These are phyloP conservation scores for Candida xyloterini DNA, from an alignment of 805 yeast genomes.

Conservation along the genomic window DNA sequence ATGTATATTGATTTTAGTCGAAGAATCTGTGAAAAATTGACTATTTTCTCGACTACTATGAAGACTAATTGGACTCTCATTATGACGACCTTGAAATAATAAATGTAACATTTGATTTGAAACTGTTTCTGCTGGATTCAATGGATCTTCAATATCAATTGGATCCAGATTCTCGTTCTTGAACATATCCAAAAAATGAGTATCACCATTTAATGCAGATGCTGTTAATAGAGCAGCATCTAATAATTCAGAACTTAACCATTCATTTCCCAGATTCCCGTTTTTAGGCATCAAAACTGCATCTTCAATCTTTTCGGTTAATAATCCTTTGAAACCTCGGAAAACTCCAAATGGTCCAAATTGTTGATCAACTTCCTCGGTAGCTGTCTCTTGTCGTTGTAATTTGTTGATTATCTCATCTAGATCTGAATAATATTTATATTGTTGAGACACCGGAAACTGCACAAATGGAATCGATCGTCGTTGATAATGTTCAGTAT, in stretches of 20 bases:
- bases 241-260: slow-evolving; percentile 68
- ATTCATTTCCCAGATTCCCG: slow-evolving; percentile 47
- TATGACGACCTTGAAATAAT: slow-evolving; percentile 47
- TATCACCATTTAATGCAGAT: slow-evolving; percentile 62
- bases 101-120: slow-evolving; percentile 49
- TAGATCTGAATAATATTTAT: slow-evolving; percentile 77
- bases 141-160: slow-evolving; percentile 5
- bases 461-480: slow-evolving; percentile 70
- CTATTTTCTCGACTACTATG: slow-evolving; percentile 12
- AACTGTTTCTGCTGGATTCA: slow-evolving; percentile 22
- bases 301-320: slow-evolving; percentile 15
- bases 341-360: slow-evolving; percentile 87
- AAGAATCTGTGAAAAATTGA: slow-evolving; percentile 5
- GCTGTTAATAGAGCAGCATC: slow-evolving; percentile 75
- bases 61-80: slow-evolving; percentile 3
- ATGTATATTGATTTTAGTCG: slow-evolving; percentile 34
- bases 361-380: slow-evolving; percentile 31
- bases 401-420: slow-evolving; percentile 62
- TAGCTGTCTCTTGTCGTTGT: slow-evolving; percentile 44
- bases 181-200: slow-evolving; percentile 55
- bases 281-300: neutral
- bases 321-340: slow-evolving; percentile 34
- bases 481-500: slow-evolving; percentile 58
- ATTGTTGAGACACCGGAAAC: slow-evolving; percentile 58
- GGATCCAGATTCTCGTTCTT: slow-evolving; percentile 26